Evolutionary conservation across 2,329 filamentous ascomycete species (phyloP).

Genomic region (Fusarium fracticaudum): DNA sequence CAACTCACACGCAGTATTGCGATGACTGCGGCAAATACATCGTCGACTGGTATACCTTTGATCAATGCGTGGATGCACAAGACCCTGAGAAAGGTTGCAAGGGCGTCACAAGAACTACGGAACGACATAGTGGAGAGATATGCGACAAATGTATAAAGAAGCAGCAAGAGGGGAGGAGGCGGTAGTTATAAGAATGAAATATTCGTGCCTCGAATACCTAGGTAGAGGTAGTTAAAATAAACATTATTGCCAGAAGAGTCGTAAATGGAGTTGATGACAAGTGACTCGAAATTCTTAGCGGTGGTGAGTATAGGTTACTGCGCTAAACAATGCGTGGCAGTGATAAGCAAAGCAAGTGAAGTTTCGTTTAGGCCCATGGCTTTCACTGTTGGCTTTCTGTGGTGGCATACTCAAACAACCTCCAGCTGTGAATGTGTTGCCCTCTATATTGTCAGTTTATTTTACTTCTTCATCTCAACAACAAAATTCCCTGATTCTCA

Average conservation of each 20-base stretch:
- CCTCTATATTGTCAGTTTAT: no score
- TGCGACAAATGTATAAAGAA: not conserved
- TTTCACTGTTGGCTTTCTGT: not conserved
- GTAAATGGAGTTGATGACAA: not conserved
- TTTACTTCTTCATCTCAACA: not conserved
- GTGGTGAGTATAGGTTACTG: rapidly evolving
- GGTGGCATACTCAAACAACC: rapidly evolving
- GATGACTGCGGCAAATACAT: not conserved
- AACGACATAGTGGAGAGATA: not conserved
- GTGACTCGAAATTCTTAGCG: not conserved
- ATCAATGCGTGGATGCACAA: not conserved
- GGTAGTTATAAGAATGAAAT: not conserved
- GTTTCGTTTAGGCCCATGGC: rapidly evolving
- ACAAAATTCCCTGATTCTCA: rapidly evolving
- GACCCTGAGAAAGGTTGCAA: not conserved
- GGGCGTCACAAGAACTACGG: not conserved
- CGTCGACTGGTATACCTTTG: not conserved
- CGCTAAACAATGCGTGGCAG: not conserved
- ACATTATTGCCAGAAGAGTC: rapidly evolving
- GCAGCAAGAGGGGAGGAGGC: not conserved
- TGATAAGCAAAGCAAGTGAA: not conserved
- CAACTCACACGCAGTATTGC: not conserved
- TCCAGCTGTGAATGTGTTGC: not conserved
- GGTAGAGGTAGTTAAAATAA: not conserved
- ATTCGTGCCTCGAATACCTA: no score